Evolutionary conservation across 2,329 filamentous ascomycete genomes (phyloP).

Genomic region (Alternaria sp.): DNA sequence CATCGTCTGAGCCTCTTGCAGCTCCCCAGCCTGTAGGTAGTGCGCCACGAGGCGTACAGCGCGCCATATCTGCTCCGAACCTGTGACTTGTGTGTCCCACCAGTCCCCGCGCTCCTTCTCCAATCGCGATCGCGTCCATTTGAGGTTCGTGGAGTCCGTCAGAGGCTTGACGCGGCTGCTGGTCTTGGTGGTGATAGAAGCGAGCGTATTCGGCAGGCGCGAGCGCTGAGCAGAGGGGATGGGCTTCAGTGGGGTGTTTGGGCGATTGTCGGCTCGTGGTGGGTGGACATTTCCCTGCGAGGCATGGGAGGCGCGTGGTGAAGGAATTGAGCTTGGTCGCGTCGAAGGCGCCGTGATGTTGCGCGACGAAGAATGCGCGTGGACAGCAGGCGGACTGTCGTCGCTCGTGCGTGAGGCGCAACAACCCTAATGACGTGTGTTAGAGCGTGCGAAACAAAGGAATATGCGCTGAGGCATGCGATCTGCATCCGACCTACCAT

Average conservation of each 20-base stretch:
- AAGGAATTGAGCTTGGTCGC: constrained; percentile 24
- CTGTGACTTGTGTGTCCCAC: constrained; percentile 88
- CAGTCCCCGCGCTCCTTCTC: constrained; percentile 79
- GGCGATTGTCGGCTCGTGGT: constrained; percentile 23
- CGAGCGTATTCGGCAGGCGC: constrained; percentile 39
- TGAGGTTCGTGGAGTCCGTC: constrained; percentile 26
- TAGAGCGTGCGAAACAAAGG: constrained; percentile 6
- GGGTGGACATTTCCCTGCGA: constrained; percentile 20
- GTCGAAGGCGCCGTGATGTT: constrained; percentile 42
- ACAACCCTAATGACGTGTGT: constrained; percentile 28
- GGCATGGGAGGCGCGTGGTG: constrained; percentile 32
- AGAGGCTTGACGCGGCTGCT: constrained; percentile 32
- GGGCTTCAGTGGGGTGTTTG: constrained; percentile 38
- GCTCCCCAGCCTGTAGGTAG: constrained; percentile 65
- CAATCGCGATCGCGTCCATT: constrained; percentile 68
- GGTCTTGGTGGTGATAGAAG: constrained; percentile 27
- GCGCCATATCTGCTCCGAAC: constrained; percentile 80
- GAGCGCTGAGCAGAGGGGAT: constrained; percentile 38
- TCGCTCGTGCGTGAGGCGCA: constrained; percentile 26
- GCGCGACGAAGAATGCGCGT: constrained; percentile 34
- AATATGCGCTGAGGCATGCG: not conserved
- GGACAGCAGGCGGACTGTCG: constrained; percentile 12
- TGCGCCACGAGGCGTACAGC: constrained; percentile 74
- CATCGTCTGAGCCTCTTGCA: constrained; percentile 74
- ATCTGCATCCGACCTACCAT: constrained; percentile 21